Evolutionary conservation across 1,139 yeast species (phyloP), one percentile per base, ranked within the genome.

Genomic region (Yamadazyma taylorii): DNA sequence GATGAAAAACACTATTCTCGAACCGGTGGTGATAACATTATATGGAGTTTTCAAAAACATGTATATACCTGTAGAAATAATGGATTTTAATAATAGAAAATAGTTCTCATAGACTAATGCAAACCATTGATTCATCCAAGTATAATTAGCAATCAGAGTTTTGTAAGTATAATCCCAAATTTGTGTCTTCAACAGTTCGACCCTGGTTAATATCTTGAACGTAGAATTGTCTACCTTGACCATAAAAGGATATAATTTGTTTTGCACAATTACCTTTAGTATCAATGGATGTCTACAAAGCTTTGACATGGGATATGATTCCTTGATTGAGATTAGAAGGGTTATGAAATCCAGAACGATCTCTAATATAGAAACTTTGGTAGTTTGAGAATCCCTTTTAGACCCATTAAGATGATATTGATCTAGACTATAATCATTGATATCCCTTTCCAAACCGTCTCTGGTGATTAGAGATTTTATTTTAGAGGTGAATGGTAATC

Each of bases 401-500:
- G 30, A 27, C 3, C 9, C 12, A 10, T 16, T 17, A 12, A 15
- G 30, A 3, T 8, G 11, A 4, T 15, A 3, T 15, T 16, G 11
- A 12, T 15, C 22, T 21, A 26, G 27, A 13, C 22, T 34, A n/a
- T 38, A 40, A 12, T 32, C 41, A 6, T 30, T 33, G 15, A 40
- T 24, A 4, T 10, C 17, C 13, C 31, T 30, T 5, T 17, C 23
- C 8, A 3, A 12, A 14, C 27, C 12, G 23, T 31, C 13, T 34
- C 40, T 30, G n/a, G 30, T 25, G 40, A 36, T 24, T 13, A 36
- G 28, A 14, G 38, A 29, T 23, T 36, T 39, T 36, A 43, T 34
- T 32, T 32, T 35, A n/a, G 56, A 52, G 4, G 46, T 33, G 23
- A 39, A 39, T 1, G 56, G 55, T 12, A 51, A 13, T 7, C 59